Evolutionary conservation across 192 early-diverging fungal genomes (phyloP), one percentile per base, ranked within the genome.

Genomic region (Dissophora ornata): DNA sequence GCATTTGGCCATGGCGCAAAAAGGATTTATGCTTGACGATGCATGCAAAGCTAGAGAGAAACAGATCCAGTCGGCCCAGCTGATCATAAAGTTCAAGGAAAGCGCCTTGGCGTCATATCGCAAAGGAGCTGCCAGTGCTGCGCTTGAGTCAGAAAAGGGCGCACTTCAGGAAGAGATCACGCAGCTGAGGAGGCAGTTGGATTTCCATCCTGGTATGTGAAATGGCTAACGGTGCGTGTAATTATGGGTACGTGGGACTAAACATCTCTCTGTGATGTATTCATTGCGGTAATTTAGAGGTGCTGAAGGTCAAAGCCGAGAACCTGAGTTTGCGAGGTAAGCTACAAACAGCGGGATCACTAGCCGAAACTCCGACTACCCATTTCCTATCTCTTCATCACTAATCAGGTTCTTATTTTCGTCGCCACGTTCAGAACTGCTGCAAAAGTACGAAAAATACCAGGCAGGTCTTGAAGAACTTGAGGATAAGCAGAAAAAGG

Each of bases 21-120:
- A 77, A 19, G 79, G 81, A 7, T 82, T 82, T 22, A 79, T 82
- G 65, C 48, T 81, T 33, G 67, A 81, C 22, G 80, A 81, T 59
- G 71, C 63, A 4, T 69, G 59, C 30, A 75, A 73, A 42, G 73
- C 73, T 7, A 26, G 70, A 24, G 71, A 74, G 22, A 74, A 68
- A 26, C 66, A 68, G 29, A 56, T 79, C 40, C 70, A 75, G 34
- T 69, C 62, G 3, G 61, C 69, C 16, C 74, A 71, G 18, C 28
- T 81, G 26, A 61, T 81, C 32, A 67, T 62, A 25, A 74, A 75
- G 59, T 81, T 69, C 52, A 69, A 66, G 29, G 67, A 68, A 38
- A 75, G 67, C 44, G 77, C 67, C 1, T 49, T 64, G 8, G 45
- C 57, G 6, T 55, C 73, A 16, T 69, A 68, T 42, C 62, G 71